Evolutionary conservation across 441 rosid genomes (phyloP).

Genomic region (Iberis amara): DNA sequence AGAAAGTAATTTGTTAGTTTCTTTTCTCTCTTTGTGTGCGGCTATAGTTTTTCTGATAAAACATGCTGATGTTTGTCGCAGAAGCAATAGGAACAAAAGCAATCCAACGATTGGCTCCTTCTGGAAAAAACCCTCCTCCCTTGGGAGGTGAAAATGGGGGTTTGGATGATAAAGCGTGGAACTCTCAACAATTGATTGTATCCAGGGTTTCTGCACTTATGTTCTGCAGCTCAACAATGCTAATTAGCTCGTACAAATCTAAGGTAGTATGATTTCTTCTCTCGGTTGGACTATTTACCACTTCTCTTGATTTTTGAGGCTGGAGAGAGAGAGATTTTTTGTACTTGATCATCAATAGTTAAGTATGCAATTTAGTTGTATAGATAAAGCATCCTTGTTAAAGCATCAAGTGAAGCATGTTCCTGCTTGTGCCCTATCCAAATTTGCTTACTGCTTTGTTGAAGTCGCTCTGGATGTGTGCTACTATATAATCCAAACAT

Average conservation of each 20-base stretch:
- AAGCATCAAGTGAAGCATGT: no score
- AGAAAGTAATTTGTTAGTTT: slow-evolving; percentile 49
- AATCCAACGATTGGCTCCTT: slow-evolving; percentile 56
- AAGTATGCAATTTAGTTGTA: background rate
- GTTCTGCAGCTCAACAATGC: slow-evolving; percentile 56
- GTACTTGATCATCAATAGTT: background rate
- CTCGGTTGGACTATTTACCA: background rate
- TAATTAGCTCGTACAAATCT: slow-evolving; percentile 55
- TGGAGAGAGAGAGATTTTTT: background rate
- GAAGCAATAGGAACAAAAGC: slow-evolving; percentile 57
- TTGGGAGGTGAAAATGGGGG: slow-evolving; percentile 53
- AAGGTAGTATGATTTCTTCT: slow-evolving; percentile 40
- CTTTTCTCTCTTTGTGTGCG: slow-evolving; percentile 11
- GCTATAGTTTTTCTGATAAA: slow-evolving; percentile 11
- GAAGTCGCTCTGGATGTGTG: slow-evolving; percentile 1
- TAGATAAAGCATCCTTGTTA: background rate
- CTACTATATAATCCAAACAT: slow-evolving; percentile 2
- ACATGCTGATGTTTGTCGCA: slow-evolving; percentile 29
- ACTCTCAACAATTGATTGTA: slow-evolving; percentile 40
- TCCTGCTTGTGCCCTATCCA: background rate
- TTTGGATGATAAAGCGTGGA: slow-evolving; percentile 38
- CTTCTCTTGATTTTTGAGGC: slow-evolving; percentile 1
- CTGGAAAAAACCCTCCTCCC: slow-evolving; percentile 64
- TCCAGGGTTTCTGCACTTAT: slow-evolving; percentile 51
- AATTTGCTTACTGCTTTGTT: slow-evolving; percentile 10